These are phyloP conservation scores for Crucibulum laeve DNA, from an alignment of 768 basidiomycete genomes.

Conservation along the genomic window DNA sequence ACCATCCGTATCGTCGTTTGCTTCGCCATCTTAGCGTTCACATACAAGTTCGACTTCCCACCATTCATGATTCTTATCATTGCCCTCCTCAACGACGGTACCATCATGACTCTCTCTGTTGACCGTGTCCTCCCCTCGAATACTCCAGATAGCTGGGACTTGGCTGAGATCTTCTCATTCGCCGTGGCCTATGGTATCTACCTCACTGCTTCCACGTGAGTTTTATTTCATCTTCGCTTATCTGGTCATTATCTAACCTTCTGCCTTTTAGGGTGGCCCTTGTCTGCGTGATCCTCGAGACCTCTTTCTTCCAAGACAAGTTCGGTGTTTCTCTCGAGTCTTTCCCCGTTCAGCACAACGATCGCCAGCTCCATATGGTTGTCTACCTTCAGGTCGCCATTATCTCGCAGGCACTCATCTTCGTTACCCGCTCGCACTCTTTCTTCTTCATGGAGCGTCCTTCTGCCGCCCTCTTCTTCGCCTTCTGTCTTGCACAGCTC, in stretches of 20 bases:
- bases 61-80: slow-evolving; percentile 99
- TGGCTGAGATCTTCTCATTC: slow-evolving; percentile 93
- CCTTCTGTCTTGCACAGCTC: slow-evolving; percentile 92
- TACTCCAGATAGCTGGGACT: slow-evolving; percentile 95
- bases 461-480: slow-evolving; percentile 85
- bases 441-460: slow-evolving; percentile 98
- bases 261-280: slow-evolving; percentile 56
- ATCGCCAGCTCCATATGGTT: slow-evolving; percentile 77
- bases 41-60: slow-evolving; percentile 98
- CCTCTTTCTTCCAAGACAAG: slow-evolving; percentile 83
- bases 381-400: slow-evolving; percentile 96
- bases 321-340: slow-evolving; percentile 65
- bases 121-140: slow-evolving; percentile 94
- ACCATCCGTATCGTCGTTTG: slow-evolving; percentile 99
- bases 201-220: slow-evolving; percentile 87
- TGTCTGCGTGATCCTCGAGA: slow-evolving; percentile 80
- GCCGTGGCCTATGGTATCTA: slow-evolving; percentile 95
- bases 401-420: slow-evolving; percentile 97
- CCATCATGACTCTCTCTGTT: slow-evolving; percentile 97
- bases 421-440: slow-evolving; percentile 89
- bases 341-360: slow-evolving; percentile 44
- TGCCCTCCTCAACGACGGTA: slow-evolving; percentile 95
- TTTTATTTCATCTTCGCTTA: slow-evolving; percentile 5
- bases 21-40: slow-evolving; percentile 93
- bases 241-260: slow-evolving; percentile 7